Evolutionary conservation across 2,329 filamentous ascomycete genomes (phyloP).

Genomic region (Aspergillus terreus): DNA sequence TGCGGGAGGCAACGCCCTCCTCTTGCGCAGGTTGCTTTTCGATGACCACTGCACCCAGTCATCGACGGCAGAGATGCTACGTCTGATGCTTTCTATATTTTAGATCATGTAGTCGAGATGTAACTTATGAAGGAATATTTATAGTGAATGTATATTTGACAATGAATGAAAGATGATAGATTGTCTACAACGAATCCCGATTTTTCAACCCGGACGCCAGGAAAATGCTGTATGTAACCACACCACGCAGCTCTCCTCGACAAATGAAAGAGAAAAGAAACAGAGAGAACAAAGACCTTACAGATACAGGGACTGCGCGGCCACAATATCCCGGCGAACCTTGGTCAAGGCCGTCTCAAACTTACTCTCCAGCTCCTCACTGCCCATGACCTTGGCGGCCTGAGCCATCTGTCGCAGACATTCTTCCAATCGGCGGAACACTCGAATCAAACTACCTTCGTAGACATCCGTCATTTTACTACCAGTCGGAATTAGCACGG

Average conservation of each 20-base stretch:
- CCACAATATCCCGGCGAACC: conserved; percentile 89
- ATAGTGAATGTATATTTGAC: background rate
- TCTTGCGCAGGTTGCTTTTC: conserved; percentile 6
- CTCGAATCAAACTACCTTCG: conserved; percentile 90
- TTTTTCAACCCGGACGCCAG: conserved; percentile 18
- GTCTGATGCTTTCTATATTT: background rate
- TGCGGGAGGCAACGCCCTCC: conserved; percentile 34
- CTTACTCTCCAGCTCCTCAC: conserved; percentile 85
- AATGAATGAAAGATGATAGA: background rate
- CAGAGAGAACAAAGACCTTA: conserved; percentile 42
- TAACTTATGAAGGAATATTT: background rate
- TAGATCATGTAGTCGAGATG: background rate
- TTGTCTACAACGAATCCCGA: background rate
- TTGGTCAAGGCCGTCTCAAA: conserved; percentile 83
- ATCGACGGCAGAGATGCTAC: background rate
- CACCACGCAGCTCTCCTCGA: conserved; percentile 1
- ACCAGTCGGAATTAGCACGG: background rate
- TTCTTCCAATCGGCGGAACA: conserved; percentile 94
- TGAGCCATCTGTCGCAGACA: conserved; percentile 91
- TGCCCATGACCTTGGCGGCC: conserved; percentile 96
- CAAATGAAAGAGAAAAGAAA: conserved; percentile 4
- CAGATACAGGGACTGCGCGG: conserved; percentile 88
- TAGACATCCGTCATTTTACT: conserved; percentile 99
- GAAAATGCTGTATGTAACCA: conserved; percentile 8
- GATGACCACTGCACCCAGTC: conserved; percentile 4